A percentile compares a stretch with the other conserved stretches of the same genome.
phyloP scores from a whole-genome alignment of 2,329 filamentous ascomycete genomes.

The Paecilomyces sp. region DNA sequence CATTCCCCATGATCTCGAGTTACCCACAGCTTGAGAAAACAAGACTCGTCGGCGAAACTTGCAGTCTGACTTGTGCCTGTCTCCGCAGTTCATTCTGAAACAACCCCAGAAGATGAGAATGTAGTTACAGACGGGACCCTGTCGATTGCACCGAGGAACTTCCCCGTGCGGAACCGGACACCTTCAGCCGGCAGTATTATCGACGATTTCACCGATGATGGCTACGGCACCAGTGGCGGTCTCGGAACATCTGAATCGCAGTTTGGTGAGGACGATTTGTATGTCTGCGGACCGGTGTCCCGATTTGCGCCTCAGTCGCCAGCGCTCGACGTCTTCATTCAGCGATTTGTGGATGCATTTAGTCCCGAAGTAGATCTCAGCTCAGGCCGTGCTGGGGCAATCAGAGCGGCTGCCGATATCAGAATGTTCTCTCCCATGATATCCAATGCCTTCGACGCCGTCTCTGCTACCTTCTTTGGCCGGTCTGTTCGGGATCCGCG shows the following conservation, averaged over 20 bases:
- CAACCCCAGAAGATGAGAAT: not conserved
- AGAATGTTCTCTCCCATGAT: constrained; percentile 34
- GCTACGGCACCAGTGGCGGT: not conserved
- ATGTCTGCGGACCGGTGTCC: constrained; percentile 5
- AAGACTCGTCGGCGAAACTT: not conserved
- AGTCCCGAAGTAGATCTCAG: constrained; percentile 29
- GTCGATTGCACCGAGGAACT: not conserved
- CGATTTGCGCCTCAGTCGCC: constrained; percentile 10
- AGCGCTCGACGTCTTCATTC: constrained; percentile 28
- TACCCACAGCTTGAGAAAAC: not conserved
- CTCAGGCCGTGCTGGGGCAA: constrained; percentile 26
- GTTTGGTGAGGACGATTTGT: constrained; percentile 5
- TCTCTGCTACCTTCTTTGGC: constrained; percentile 33
- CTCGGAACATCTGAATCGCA: not conserved
- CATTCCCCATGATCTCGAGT: not conserved
- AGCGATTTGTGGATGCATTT: constrained; percentile 33
- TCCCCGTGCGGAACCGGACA: not conserved
- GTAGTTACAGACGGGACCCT: not conserved
- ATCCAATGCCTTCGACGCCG: constrained; percentile 28
- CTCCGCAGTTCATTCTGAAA: not conserved
- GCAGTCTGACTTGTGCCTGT: not conserved
- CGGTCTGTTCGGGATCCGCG: constrained; percentile 25
- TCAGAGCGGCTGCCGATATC: constrained; percentile 29
- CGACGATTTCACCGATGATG: not conserved
- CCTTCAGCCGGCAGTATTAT: not conserved